Evolutionary conservation across 1,284 basidiomycete species (phyloP), one percentile per base, ranked within the genome.

Genomic region (Gymnopus androsaceus): DNA sequence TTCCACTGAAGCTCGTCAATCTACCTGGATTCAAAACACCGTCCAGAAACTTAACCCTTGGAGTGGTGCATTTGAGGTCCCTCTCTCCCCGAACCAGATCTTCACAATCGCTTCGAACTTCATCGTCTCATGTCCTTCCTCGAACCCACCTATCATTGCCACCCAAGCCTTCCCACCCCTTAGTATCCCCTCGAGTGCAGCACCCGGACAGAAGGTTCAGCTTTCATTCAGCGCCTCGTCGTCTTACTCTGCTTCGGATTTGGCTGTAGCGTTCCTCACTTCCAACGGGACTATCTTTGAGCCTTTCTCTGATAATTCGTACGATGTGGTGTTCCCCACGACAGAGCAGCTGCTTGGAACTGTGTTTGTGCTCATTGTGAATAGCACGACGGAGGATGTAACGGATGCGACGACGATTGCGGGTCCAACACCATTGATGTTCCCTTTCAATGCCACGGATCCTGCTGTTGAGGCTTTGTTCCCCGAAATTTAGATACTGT

Each of bases 1-100:
- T 23, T 66, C 74, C 7, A 73, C 73, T 14, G 76, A 81, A 56
- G 69, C 74, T 9, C 77, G 79, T 21, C 82, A 83, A 30, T 66
- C 77, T 2, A 68, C 75, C 1, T 86, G 82, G 82, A 70, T 85
- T 28, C 67, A 72, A 38, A 76, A 78, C 0, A 73, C 80, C 3
- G 78, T 81, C 28, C 69, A 72, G 44, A 71, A 78, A 54, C 66
- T 69, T 9, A 70, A 78, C 27, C 75, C 80, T 1, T 87, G 84
- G 84, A 79, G 78, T 54, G 77, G 78, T 1, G 70, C 82, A 4
- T 81, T 82, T 64, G 76, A 77, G 56, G 74, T 74, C 1, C 81
- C 84, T 5, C 73, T 87, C 27, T 69, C 72, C 37, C 68, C 79
- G 51, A 76, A 76, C 66, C 76, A 82, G 61, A 79, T 74, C 12